Percentiles rank a stretch among this genome's conserved stretches.
Evolutionary conservation across 1,139 yeast species (phyloP).

Genomic region (Eremothecium cymbalariae): DNA sequence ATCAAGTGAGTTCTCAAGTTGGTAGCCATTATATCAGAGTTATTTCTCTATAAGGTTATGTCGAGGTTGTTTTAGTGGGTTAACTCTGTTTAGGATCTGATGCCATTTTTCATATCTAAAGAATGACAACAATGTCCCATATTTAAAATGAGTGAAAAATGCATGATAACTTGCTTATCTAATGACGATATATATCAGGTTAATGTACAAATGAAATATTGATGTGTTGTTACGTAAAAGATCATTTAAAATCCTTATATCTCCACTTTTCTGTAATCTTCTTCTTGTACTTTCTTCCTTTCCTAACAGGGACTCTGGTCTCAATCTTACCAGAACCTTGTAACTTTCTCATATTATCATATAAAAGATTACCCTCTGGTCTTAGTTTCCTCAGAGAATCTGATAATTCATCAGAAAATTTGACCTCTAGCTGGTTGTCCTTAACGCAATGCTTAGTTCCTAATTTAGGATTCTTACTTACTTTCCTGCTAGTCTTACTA

Average conservation of each 20-base stretch:
- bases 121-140: no score
- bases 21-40: no score
- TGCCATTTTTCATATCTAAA: no score
- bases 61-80: no score
- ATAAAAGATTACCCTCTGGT: conserved; percentile 84
- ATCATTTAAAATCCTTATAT: conserved; percentile 73
- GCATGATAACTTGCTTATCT: no score
- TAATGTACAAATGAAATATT: no score
- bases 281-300: conserved; percentile 56
- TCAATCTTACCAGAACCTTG: conserved; percentile 85
- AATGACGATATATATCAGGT: no score
- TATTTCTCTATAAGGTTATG: no score
- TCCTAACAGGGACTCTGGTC: conserved; percentile 64
- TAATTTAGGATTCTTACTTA: conserved; percentile 34
- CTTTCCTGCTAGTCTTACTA: conserved; percentile 21
- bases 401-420: conserved; percentile 79
- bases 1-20: conserved; percentile 33
- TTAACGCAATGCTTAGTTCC: conserved; percentile 50
- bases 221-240: no score
- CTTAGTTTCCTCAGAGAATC: conserved; percentile 75
- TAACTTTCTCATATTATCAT: conserved; percentile 72
- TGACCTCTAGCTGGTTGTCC: conserved; percentile 70
- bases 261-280: conserved; percentile 88
- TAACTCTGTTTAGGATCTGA: no score
- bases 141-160: no score